Conservation (phyloP, 2,329 filamentous ascomycete genomes). For the Beauveria sp. region DNA sequence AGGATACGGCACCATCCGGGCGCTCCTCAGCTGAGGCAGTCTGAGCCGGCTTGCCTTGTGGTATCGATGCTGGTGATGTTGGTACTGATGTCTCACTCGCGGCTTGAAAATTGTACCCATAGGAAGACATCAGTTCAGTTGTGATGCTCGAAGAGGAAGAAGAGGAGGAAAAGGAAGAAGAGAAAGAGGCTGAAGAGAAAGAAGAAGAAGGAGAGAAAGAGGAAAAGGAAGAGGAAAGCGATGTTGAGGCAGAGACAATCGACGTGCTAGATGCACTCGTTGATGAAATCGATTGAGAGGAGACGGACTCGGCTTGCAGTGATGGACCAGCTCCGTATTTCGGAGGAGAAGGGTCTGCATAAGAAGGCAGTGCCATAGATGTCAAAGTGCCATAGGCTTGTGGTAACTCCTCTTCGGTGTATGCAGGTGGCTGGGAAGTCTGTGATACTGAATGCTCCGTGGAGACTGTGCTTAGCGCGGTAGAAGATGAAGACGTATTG, state of each 20-base stretch:
- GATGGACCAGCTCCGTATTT: background rate
- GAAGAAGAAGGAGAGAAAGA: background rate
- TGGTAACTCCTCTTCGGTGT: background rate
- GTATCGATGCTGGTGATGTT: background rate
- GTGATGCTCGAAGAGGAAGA: background rate
- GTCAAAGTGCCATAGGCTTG: conserved; percentile 5
- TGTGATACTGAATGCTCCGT: background rate
- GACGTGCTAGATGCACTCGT: background rate
- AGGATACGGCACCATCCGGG: background rate
- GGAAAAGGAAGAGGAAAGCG: background rate
- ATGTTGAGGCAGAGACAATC: background rate
- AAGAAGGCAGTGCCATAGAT: conserved; percentile 1
- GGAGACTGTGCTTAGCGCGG: background rate
- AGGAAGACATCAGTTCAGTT: background rate
- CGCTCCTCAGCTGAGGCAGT: background rate
- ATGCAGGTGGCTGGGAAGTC: background rate
- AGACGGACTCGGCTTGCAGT: background rate
- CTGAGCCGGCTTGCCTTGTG: background rate
- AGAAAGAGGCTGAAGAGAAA: background rate
- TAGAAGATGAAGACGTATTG: background rate
- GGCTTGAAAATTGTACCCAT: conserved; percentile 4
- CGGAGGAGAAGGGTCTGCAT: background rate
- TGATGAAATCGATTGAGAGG: background rate
- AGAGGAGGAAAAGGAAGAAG: background rate
- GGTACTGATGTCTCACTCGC: background rate